Base-by-base conservation (phyloP, 106 monocot species). In the Dendrobium officinale region DNA sequence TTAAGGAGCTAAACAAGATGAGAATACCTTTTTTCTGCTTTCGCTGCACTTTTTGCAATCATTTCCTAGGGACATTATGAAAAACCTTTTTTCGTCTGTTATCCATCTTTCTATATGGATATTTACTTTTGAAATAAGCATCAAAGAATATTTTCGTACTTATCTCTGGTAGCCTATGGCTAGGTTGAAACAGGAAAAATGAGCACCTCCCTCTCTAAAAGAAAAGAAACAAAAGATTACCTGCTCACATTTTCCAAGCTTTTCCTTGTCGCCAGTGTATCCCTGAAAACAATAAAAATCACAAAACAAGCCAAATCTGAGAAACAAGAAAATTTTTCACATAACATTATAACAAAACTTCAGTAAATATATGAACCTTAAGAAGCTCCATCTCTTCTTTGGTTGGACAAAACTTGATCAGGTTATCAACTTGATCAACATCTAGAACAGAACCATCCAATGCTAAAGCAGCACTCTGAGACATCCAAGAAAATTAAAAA, bases 381-480 rank as follows among this genome's bases (percentile, higher is more conserved):
- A 83, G 78, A 74, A 83, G 83, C 33, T 83, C 83, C 83, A 83
- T 83, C 73, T 83, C 83, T 59, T 83, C 83, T 74, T 83, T 83
- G 9, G 83, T 83, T 55, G 83, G 83, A 83, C 83, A 83, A 72
- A 83, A 83, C 58, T 83, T 83, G 6, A 83, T 79, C 45, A 83
- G 83, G 54, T 83, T 83, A 42, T 83, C 83, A 13, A 83, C 73
- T 83, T 83, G 83, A 61, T 83, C 83, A 78, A 58, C 83, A 79
- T 83, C 83, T 19, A 83, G 37, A 40, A 78, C 43, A 78, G 78
- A 56, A n/a, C 79, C 83, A 74, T 83, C 83, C 73, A 83, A 61
- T 26, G 83, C 78, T 29, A 83, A 73, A 74, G 73, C 79, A 58
- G 83, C 83, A 78, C 73, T 74, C 83, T 83, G 83, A 31, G 22